Conservation (phyloP, 805 yeast genomes). For the Metschnikowia koreensis region DNA sequence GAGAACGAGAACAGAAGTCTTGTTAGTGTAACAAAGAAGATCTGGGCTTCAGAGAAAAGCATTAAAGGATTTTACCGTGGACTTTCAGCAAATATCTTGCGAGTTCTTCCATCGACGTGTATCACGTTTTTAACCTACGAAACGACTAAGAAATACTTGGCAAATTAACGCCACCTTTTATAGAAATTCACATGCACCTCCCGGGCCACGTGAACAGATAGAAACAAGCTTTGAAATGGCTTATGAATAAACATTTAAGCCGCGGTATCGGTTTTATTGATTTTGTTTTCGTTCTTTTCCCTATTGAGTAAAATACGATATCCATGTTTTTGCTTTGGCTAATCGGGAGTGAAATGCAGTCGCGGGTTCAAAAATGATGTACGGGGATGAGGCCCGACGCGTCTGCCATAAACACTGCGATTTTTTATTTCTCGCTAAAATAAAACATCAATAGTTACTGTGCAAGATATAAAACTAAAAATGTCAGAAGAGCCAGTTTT, state of each 20-base stretch:
- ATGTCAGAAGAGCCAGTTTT: neutral
- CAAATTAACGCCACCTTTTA: neutral
- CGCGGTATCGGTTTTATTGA: no score
- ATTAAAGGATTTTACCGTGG: conserved; percentile 79
- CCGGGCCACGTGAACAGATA: no score
- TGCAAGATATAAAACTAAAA: neutral
- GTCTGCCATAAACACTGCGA: conserved; percentile 2
- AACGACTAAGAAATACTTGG: conserved; percentile 24
- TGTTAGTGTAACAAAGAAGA: conserved; percentile 29
- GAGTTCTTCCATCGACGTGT: conserved; percentile 93
- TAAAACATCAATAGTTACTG: no score
- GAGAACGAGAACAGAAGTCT: conserved; percentile 26
- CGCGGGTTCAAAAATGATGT: no score
- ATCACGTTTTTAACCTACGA: conserved; percentile 88
- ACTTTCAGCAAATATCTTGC: conserved; percentile 65
- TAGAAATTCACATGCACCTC: no score
- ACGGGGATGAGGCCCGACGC: conserved; percentile 1
- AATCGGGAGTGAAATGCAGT: neutral
- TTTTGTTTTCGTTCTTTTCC: no score
- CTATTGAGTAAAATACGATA: no score
- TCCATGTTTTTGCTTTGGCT: no score
- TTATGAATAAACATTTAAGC: no score
- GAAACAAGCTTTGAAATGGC: no score
- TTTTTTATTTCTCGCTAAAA: neutral
- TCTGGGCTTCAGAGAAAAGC: conserved; percentile 52